Percentiles rank a stretch among this genome's conserved stretches.
These are phyloP conservation scores for Xylariomycetidae sp. DNA, from an alignment of 2,329 filamentous ascomycete genomes.

Conservation along the genomic window DNA sequence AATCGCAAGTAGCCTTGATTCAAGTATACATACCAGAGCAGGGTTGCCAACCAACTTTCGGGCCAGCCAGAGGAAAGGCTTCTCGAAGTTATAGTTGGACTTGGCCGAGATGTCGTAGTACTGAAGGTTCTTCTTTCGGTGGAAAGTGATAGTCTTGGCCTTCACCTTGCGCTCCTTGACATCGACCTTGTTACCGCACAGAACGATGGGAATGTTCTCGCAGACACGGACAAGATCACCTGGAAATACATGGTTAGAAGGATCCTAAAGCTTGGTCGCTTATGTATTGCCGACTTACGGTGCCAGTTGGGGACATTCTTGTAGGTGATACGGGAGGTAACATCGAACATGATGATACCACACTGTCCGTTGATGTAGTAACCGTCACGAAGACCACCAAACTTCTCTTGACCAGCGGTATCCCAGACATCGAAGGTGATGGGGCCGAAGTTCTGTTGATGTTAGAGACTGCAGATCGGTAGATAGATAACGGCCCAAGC, in stretches of 20 bases:
- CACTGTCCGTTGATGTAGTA: conserved; percentile 99
- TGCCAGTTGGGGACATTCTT: conserved; percentile 99
- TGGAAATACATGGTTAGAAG: conserved; percentile 31
- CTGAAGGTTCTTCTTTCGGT: conserved; percentile 99
- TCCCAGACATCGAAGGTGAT: conserved; percentile 99
- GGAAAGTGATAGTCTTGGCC: conserved; percentile 99
- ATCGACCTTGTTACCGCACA: conserved; percentile 99
- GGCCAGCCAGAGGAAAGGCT: conserved; percentile 99
- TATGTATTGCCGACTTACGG: conserved; percentile 60
- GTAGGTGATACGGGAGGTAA: conserved; percentile 99
- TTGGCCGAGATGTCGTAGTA: conserved; percentile 99
- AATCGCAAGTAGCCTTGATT: conserved; percentile 1
- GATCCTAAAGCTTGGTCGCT: conserved; percentile 2
- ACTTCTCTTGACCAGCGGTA: conserved; percentile 98
- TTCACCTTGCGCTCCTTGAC: conserved; percentile 99
- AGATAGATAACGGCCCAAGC: conserved; percentile 5
- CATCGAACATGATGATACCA: conserved; percentile 99
- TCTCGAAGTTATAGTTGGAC: conserved; percentile 99
- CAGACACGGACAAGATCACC: conserved; percentile 98
- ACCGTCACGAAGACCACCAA: conserved; percentile 96
- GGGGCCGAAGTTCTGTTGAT: conserved; percentile 73
- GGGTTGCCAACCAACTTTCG: conserved; percentile 97
- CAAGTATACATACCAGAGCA: conserved; percentile 62
- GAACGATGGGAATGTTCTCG: conserved; percentile 98
- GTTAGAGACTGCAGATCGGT: conserved; percentile 22